A percentile compares a stretch with the other conserved stretches of the same genome.
Evolutionary conservation across 2,329 filamentous ascomycete genomes (phyloP).

Genomic region (Aspergillus pseudoglaucus): DNA sequence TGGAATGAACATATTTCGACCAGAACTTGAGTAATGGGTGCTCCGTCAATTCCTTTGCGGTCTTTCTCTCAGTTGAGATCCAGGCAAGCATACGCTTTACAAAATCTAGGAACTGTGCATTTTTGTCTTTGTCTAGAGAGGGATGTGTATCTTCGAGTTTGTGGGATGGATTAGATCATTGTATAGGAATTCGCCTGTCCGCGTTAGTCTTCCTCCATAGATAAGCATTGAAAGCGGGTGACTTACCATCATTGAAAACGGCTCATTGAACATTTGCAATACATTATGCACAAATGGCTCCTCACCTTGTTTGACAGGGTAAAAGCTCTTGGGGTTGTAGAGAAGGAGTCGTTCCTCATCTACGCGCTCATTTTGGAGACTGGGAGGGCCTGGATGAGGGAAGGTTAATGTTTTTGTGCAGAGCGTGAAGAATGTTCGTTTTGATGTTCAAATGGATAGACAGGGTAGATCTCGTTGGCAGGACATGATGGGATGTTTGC

Average conservation of each 20-base stretch:
- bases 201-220: not conserved
- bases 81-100: slow-evolving; percentile 29
- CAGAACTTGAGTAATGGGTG: slow-evolving; percentile 19
- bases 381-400: not conserved
- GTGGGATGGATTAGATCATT: slow-evolving; percentile 16
- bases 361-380: slow-evolving; percentile 13
- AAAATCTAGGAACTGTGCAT: slow-evolving; percentile 27
- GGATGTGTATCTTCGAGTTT: slow-evolving; percentile 17
- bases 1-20: too few relatives aligned
- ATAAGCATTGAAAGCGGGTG: not conserved
- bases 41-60: slow-evolving; percentile 29
- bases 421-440: not conserved
- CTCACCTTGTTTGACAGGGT: slow-evolving; percentile 35
- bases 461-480: too few relatives aligned
- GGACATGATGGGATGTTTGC: too few relatives aligned
- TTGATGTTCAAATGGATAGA: not conserved
- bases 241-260: slow-evolving; percentile 21
- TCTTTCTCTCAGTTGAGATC: slow-evolving; percentile 30
- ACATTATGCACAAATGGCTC: slow-evolving; percentile 12
- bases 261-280: slow-evolving; percentile 16
- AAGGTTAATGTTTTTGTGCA: not conserved
- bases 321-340: slow-evolving; percentile 33
- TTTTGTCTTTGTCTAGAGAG: slow-evolving; percentile 23
- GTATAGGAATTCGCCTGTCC: slow-evolving; percentile 18
- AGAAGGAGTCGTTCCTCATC: slow-evolving; percentile 36